Evolutionary conservation across 768 basidiomycete species (phyloP).

Genomic region (Tylopilus subfusipes): DNA sequence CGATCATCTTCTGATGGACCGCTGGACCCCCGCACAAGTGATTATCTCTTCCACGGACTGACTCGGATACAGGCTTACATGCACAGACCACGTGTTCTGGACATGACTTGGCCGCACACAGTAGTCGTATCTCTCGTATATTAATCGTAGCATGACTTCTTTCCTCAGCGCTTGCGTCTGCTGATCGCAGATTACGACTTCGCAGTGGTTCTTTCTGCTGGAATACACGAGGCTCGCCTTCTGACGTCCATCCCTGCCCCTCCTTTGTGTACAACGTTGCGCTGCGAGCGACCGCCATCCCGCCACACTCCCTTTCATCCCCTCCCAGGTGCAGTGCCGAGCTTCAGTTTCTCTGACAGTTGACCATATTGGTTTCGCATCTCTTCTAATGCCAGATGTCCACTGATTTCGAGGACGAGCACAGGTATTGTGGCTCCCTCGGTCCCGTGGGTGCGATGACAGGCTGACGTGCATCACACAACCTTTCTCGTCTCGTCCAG

Average conservation of each 20-base stretch:
- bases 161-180: slow-evolving; percentile 7
- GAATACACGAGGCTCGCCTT: slow-evolving; percentile 25
- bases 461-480: slow-evolving; percentile 1
- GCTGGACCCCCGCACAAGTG: slow-evolving; percentile 10
- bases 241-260: slow-evolving; percentile 4
- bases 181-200: slow-evolving; percentile 18
- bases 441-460: background rate
- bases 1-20: slow-evolving; percentile 11
- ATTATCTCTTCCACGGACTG: slow-evolving; percentile 12
- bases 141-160: slow-evolving; percentile 8
- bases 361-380: slow-evolving; percentile 1
- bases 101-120: slow-evolving; percentile 15
- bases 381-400: slow-evolving; percentile 24
- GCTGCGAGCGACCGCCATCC: background rate
- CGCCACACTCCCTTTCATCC: background rate
- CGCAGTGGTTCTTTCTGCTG: slow-evolving; percentile 20
- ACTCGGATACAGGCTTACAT: slow-evolving; percentile 15
- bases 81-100: slow-evolving; percentile 26
- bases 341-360: background rate
- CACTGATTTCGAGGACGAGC: slow-evolving; percentile 28
- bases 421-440: slow-evolving; percentile 18
- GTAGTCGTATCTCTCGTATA: slow-evolving; percentile 10
- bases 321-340: slow-evolving; percentile 7
- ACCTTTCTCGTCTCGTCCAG: slow-evolving; percentile 5
- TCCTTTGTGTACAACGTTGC: slow-evolving; percentile 8